Evolutionary conservation across 495 filamentous ascomycete genomes (phyloP).

Genomic region (Penicillium simplicissimum): DNA sequence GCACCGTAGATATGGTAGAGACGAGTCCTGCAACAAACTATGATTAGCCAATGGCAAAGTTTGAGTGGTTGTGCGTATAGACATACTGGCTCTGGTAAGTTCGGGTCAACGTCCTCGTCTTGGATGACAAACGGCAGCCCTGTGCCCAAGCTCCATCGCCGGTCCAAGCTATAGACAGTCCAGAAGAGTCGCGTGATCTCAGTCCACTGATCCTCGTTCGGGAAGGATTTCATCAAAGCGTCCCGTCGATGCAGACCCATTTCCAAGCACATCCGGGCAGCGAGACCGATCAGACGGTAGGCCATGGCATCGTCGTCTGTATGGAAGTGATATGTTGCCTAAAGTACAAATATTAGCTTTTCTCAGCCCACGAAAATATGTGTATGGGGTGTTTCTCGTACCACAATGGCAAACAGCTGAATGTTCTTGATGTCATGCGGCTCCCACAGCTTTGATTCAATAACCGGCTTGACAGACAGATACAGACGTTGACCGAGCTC

Average conservation of each 20-base stretch:
- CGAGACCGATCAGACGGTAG: conserved; percentile 77
- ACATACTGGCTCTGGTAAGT: conserved; percentile 73
- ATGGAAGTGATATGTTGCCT: conserved; percentile 86
- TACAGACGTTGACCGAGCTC: conserved; percentile 69
- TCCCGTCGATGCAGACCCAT: conserved; percentile 77
- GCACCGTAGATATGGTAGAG: conserved; percentile 66
- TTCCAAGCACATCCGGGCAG: conserved; percentile 74
- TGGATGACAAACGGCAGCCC: conserved; percentile 80
- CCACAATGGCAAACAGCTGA: conserved; percentile 69
- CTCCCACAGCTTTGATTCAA: conserved; percentile 68
- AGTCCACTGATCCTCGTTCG: conserved; percentile 59
- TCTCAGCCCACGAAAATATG: background rate
- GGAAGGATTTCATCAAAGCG: conserved; percentile 63
- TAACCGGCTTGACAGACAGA: conserved; percentile 65
- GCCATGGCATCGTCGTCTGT: conserved; percentile 77
- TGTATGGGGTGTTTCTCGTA: conserved; percentile 36
- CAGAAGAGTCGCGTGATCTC: conserved; percentile 71
- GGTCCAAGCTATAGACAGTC: conserved; percentile 76
- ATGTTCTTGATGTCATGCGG: conserved; percentile 67
- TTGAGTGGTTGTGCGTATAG: background rate
- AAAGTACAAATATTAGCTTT: conserved; percentile 5
- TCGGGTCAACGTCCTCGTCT: conserved; percentile 80
- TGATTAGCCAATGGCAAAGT: background rate
- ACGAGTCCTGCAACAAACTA: conserved; percentile 53
- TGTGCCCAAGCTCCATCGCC: conserved; percentile 79